Evolutionary conservation across 31 red algal genomes (phyloP).

Genomic region (Asparagopsis taxiformis): DNA sequence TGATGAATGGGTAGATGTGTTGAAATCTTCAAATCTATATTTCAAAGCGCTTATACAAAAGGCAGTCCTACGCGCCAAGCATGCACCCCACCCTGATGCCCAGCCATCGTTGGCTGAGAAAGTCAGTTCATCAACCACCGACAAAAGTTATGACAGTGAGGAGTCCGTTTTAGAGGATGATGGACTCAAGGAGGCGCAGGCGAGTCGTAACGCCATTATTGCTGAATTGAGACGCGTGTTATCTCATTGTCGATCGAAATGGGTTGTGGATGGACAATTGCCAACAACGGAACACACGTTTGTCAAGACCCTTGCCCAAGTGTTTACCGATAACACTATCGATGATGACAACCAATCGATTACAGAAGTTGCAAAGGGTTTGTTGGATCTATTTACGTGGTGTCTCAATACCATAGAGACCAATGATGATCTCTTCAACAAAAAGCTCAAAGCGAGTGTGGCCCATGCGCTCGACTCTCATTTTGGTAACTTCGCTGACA

Average conservation of each 20-base stretch:
- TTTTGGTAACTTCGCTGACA: too few relatives aligned
- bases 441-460: slow-evolving; percentile 48
- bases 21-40: slow-evolving; percentile 57
- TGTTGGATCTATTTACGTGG: slow-evolving; percentile 53
- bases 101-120: too few relatives aligned
- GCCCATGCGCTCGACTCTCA: slow-evolving; percentile 23
- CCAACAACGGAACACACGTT: slow-evolving; percentile 8
- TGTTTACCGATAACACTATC: neutral
- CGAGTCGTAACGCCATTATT: too few relatives aligned
- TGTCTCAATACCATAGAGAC: slow-evolving; percentile 63
- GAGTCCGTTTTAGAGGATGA: too few relatives aligned
- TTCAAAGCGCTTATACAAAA: slow-evolving; percentile 54
- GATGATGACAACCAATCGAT: slow-evolving; percentile 19
- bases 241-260: slow-evolving; percentile 65
- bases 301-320: slow-evolving; percentile 16
- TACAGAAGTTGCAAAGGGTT: too few relatives aligned
- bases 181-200: slow-evolving; percentile 67
- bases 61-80: slow-evolving; percentile 31
- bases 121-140: too few relatives aligned
- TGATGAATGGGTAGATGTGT: too few relatives aligned
- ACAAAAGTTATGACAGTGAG: too few relatives aligned
- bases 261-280: slow-evolving; percentile 7
- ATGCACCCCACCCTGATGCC: neutral
- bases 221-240: too few relatives aligned
- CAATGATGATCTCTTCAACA: slow-evolving; percentile 66